Evolutionary conservation across 106 monocot species (phyloP), one percentile per base, ranked within the genome.

Genomic region (Narthecium ossifragum): DNA sequence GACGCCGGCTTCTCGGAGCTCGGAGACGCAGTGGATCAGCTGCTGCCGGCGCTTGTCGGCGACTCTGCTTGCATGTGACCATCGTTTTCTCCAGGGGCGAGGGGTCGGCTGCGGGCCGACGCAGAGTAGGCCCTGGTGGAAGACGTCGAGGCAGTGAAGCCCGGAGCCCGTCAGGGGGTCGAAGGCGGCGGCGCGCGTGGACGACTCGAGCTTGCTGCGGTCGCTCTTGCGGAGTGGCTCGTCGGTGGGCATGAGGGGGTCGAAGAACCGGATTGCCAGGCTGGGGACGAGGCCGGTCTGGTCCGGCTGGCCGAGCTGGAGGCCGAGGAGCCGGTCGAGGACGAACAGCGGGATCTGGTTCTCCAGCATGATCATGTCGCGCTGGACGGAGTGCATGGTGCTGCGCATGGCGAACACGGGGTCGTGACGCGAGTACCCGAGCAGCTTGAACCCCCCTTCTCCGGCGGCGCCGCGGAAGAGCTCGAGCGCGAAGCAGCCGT

Each of bases 311-410:
- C 60, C 56, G 33, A 70, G 26, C 51, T 92, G 92, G 61, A 84
- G 45, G 11, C 70, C 70, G 53, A 84, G 58, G 6, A 92, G 68
- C 10, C 63, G 60, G 53, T 84, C 84, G 54, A 92, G 83, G 32
- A 92, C 56, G 67, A 92, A 92, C 40, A 92, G 70, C 5, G 92
- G 92, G 33, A 92, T 61, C 62, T 92, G 88, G 53, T 92, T 92
- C 68, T 92, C 92, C 10, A 88, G 74, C 84, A 88, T 78, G 64
- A 92, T 81, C 84, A 88, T 88, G 62, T 92, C 92, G 13, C 76
- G 73, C 60, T 82, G 84, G 8, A 84, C 34, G 20, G 71, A 45
- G 72, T 88, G 92, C 83, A 92, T 84, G 5, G 67, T 60, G 17
- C 80, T 80, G 12, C 81, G 74, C 78, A 80, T 63, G 29, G 86